Evolutionary conservation across 1,139 yeast genomes (phyloP).

Genomic region (Pneumocystis jirovecii): DNA sequence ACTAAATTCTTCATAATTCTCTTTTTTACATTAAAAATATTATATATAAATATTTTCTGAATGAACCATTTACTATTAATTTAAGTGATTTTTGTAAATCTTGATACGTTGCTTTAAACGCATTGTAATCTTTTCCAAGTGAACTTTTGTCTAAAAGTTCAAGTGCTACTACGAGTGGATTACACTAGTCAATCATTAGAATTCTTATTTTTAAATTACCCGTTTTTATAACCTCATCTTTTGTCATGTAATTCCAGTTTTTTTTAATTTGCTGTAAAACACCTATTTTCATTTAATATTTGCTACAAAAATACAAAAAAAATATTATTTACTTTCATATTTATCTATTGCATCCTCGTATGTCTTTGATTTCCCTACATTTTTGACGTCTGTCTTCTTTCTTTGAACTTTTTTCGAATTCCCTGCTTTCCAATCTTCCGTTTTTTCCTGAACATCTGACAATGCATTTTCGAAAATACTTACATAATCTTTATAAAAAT

Average conservation of each 20-base stretch:
- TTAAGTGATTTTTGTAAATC: conserved; percentile 47
- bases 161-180: conserved; percentile 72
- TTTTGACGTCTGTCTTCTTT: not conserved
- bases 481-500: not conserved
- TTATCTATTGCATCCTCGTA: not conserved
- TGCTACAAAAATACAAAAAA: not conserved
- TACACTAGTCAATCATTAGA: conserved; percentile 26
- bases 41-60: not conserved
- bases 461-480: not conserved
- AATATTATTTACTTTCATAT: not conserved
- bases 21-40: not conserved
- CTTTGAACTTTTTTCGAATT: not conserved
- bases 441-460: not conserved
- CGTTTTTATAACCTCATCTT: not conserved
- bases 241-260: not conserved
- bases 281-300: not conserved
- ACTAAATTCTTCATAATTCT: conserved; percentile 74
- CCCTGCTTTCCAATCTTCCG: not conserved
- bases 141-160: conserved; percentile 72
- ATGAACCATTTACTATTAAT: conserved; percentile 39
- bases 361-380: not conserved
- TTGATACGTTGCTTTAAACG: conserved; percentile 39
- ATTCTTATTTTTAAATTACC: not conserved
- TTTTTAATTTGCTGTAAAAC: not conserved
- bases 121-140: conserved; percentile 67